phyloP scores from a whole-genome alignment of 345 rosid genomes.

The Eucalyptus melliodora region DNA sequence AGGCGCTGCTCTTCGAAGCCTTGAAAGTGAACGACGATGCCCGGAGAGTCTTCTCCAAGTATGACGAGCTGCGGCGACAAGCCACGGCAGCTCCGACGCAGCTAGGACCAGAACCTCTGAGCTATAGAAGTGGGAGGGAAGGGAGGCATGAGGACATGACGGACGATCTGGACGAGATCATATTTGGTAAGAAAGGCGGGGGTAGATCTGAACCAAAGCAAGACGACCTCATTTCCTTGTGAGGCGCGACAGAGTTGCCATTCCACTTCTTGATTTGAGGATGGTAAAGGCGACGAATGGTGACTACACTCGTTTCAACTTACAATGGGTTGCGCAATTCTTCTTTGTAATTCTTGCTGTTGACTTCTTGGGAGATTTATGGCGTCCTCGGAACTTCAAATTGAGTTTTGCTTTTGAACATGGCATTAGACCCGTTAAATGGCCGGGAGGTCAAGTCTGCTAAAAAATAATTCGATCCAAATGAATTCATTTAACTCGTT shows the following conservation, averaged over 20 bases:
- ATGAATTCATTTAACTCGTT: too few relatives aligned
- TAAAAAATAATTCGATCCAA: too few relatives aligned
- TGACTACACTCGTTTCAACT: neutral
- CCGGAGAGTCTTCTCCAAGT: slow-evolving; percentile 52
- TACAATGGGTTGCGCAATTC: neutral
- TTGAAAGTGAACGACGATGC: slow-evolving; percentile 72
- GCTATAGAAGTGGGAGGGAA: slow-evolving; percentile 24
- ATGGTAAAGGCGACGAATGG: neutral
- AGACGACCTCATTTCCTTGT: slow-evolving; percentile 62
- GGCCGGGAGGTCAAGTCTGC: neutral
- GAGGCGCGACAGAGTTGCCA: neutral
- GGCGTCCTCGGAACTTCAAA: neutral
- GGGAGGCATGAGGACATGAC: slow-evolving; percentile 55
- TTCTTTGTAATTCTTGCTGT: neutral
- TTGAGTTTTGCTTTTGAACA: neutral
- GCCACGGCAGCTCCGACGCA: neutral
- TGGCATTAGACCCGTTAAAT: too few relatives aligned
- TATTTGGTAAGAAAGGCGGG: slow-evolving; percentile 58
- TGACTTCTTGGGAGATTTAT: neutral
- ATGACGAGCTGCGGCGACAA: slow-evolving; percentile 33
- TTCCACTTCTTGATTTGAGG: neutral
- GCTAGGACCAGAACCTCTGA: slow-evolving; percentile 23
- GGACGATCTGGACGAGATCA: slow-evolving; percentile 94
- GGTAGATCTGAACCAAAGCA: slow-evolving; percentile 35
- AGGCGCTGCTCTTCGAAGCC: slow-evolving; percentile 70